Percentiles rank a stretch among this genome's conserved stretches.
Conservation (phyloP, 306 rosid genomes). For the Prunus mira region DNA sequence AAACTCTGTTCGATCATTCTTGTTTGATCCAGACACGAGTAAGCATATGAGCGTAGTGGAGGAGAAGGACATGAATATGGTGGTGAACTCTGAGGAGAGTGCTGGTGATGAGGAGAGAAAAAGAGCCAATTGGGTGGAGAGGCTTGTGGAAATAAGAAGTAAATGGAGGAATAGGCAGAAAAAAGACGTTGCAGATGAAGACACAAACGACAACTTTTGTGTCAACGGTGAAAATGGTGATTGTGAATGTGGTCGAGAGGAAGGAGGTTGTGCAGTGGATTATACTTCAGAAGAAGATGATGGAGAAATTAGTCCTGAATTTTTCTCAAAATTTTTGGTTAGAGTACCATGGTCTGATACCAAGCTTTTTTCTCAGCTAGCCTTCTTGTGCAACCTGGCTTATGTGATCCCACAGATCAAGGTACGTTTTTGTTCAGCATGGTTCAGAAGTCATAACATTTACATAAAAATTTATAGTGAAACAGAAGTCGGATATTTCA, state of each 20-base stretch:
- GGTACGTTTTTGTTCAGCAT: slow-evolving; percentile 31
- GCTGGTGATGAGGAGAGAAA: slow-evolving; percentile 39
- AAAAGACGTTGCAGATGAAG: slow-evolving; percentile 37
- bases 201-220: slow-evolving; percentile 11
- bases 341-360: slow-evolving; percentile 71
- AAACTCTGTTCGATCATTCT: slow-evolving; percentile 49
- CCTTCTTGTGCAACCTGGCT: slow-evolving; percentile 85
- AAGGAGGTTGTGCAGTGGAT: slow-evolving; percentile 52
- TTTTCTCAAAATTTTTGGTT: slow-evolving; percentile 55
- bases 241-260: slow-evolving; percentile 50
- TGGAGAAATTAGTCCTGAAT: slow-evolving; percentile 33
- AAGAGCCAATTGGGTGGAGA: slow-evolving; percentile 84
- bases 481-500: neutral
- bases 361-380: slow-evolving; percentile 63
- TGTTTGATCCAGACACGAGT: slow-evolving; percentile 59
- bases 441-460: neutral
- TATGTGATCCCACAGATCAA: slow-evolving; percentile 70
- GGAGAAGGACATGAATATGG: slow-evolving; percentile 30
- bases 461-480: neutral
- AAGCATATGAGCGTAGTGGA: slow-evolving; percentile 37
- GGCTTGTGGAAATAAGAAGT: slow-evolving; percentile 77
- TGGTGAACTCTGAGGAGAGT: slow-evolving; percentile 21
- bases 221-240: slow-evolving; percentile 25
- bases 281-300: slow-evolving; percentile 50
- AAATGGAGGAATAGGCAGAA: slow-evolving; percentile 59